Percentiles rank a stretch among this genome's conserved stretches.
phyloP scores from a whole-genome alignment of 495 filamentous ascomycete species.

The Aspergillus asperescens region DNA sequence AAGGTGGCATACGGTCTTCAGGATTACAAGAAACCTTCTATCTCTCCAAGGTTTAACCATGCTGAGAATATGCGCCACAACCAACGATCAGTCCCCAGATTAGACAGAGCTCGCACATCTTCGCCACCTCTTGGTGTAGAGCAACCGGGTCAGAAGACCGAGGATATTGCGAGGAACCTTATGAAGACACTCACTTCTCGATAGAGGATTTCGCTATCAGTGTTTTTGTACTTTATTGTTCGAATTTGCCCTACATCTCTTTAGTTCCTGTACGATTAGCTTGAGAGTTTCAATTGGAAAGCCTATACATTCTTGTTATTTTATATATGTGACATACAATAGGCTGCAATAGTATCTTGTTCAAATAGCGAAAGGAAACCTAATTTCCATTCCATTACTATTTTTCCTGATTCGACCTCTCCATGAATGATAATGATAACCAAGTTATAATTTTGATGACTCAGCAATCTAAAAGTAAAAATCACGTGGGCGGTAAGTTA shows the following conservation, averaged over 20 bases:
- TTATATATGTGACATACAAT: slow-evolving; percentile 32
- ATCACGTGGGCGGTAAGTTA: slow-evolving; percentile 15
- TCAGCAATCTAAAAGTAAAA: neutral
- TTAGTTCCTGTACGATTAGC: slow-evolving; percentile 40
- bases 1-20: slow-evolving; percentile 47
- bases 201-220: neutral
- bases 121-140: neutral
- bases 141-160: slow-evolving; percentile 8
- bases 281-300: slow-evolving; percentile 29
- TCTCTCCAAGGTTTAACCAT: slow-evolving; percentile 17
- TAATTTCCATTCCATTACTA: neutral
- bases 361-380: neutral
- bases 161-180: slow-evolving; percentile 34
- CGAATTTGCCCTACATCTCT: neutral
- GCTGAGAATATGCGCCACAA: slow-evolving; percentile 24
- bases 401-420: neutral
- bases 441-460: neutral
- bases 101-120: slow-evolving; percentile 25
- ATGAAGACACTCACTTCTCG: slow-evolving; percentile 21
- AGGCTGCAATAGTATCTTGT: slow-evolving; percentile 19
- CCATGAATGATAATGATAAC: too few species aligned
- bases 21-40: slow-evolving; percentile 29
- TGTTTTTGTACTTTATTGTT: neutral
- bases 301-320: slow-evolving; percentile 20
- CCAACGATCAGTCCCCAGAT: slow-evolving; percentile 27